Evolutionary conservation across 2,329 filamentous ascomycete species (phyloP), one percentile per base, ranked within the genome.

Genomic region (Septoria petroselini): DNA sequence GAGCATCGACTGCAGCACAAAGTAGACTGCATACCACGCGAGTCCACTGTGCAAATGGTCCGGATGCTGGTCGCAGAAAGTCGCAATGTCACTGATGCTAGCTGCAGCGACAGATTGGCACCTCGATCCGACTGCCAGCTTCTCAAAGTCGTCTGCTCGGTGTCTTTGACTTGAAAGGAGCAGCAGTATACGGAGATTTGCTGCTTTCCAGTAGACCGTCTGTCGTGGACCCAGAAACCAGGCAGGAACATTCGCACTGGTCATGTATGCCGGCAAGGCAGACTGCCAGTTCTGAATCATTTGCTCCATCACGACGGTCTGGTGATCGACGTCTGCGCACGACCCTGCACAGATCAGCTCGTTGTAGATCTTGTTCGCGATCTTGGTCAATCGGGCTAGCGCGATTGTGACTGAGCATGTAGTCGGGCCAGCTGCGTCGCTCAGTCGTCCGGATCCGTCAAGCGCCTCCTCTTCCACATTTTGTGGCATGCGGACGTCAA

Each of bases 181-280:
- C 14, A 59, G 46, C 12, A 59, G 18, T 14, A 61, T 59, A 11
- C 55, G 44, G 3, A 60, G 8, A 33, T 60, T 60, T 4, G 51
- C 50, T 37, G 57, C 56, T 43, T 60, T 60, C 58, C 58, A 60
- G 25, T 53, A 39, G 1, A 60, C 42, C 8, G 54, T 51, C n/a
- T 53, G 50, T 31, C 58, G 37, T 3, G 58, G 57, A 17, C 56
- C 54, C 9, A 52, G 23, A 19, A 60, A 60, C 58, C 58, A 60
- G 5, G 37, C 19, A 3, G 58, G 58, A 2, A 60, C 51, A 12
- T 55, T 31, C 3, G 41, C 19, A 7, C 38, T 37, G 31, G 33
- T 48, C 38, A 60, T 59, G 29, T 60, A 60, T 2, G 37, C 8
- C 2, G 58, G 58, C 5, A 60, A 29, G 11, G 54, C 57, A 3